Percentiles rank a stretch among this genome's conserved stretches.
Conservation (phyloP, 1,284 basidiomycete species). For the Gomphus bonarii region DNA sequence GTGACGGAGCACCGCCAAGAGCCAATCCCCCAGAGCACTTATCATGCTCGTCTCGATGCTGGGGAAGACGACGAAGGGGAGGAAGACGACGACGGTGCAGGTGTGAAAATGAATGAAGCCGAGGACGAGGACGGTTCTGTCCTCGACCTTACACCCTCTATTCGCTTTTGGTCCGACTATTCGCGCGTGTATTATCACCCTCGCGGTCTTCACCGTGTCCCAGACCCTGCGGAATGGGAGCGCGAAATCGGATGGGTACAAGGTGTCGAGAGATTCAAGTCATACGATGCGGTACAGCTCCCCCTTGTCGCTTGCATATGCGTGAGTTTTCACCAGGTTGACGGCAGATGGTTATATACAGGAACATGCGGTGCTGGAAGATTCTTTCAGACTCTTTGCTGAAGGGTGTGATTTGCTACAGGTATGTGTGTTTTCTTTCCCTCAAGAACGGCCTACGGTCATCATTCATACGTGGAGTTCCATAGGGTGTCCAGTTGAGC, state of each 20-base stretch:
- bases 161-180: conserved; percentile 73
- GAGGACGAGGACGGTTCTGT: conserved; percentile 17
- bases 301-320: neutral
- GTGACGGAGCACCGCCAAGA: conserved; percentile 44
- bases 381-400: conserved; percentile 48
- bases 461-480: neutral
- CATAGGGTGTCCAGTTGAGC: conserved; percentile 56
- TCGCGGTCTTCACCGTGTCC: conserved; percentile 51
- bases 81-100: conserved; percentile 1
- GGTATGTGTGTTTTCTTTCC: conserved; percentile 30
- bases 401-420: conserved; percentile 70
- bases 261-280: conserved; percentile 40
- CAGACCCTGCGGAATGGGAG: conserved; percentile 46
- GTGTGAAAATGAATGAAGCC: neutral
- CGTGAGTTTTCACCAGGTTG: neutral
- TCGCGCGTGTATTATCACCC: conserved; percentile 59
- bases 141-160: conserved; percentile 14
- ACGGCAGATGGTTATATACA: conserved; percentile 17
- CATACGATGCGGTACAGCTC: conserved; percentile 41
- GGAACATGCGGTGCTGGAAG: conserved; percentile 54
- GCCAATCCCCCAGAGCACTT: conserved; percentile 39
- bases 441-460: neutral
- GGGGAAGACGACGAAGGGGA: conserved; percentile 22
- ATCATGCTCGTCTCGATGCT: conserved; percentile 38
- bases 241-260: conserved; percentile 45